Conservation (phyloP, 208 protist species). For the Acanthamoeba lenticulata region DNA sequence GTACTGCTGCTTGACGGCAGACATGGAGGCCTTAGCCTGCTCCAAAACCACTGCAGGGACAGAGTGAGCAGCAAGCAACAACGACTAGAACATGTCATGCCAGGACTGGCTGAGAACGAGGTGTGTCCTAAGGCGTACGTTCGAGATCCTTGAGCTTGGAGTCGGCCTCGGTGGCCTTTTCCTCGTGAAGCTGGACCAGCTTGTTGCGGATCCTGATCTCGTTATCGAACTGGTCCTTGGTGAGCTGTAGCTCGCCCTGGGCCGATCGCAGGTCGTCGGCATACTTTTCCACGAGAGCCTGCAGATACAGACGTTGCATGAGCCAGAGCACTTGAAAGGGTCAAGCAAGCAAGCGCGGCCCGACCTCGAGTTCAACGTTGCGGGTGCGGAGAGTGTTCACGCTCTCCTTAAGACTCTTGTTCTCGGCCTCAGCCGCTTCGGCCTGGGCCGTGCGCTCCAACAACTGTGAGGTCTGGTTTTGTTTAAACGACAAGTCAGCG, state of each 20-base stretch:
- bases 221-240: background rate
- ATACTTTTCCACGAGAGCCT: constrained; percentile 6
- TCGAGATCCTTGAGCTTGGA: background rate
- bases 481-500: too few relatives aligned
- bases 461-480: background rate
- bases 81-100: background rate
- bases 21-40: background rate
- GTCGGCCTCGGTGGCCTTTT: background rate
- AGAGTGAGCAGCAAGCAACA: background rate
- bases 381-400: background rate
- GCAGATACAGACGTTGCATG: background rate
- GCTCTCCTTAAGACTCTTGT: background rate
- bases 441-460: background rate
- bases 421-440: background rate
- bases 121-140: background rate
- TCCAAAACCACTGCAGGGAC: background rate
- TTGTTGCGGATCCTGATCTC: background rate
- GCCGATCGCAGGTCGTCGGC: background rate
- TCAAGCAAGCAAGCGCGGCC: too few relatives aligned
- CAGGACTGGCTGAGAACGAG: background rate
- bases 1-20: background rate
- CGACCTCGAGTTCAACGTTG: background rate
- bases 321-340: background rate
- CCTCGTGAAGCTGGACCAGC: constrained; percentile 13
- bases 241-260: constrained; percentile 6